phyloP scores from a whole-genome alignment of 225 moss, liverwort and hornwort species.

The Takakia lepidozioides region DNA sequence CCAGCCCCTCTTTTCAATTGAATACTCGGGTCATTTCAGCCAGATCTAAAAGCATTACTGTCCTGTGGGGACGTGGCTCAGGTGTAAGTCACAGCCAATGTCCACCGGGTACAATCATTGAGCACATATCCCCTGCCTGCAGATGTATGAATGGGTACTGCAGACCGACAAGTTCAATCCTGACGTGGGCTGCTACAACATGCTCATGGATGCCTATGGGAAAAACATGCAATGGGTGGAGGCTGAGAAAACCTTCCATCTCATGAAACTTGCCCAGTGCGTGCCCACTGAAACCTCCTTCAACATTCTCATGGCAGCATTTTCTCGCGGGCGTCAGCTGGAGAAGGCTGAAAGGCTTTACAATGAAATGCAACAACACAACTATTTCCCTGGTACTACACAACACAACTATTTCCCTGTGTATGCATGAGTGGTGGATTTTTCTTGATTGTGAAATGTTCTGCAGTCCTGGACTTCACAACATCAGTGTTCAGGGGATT shows the following conservation, averaged over 20 bases:
- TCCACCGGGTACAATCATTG: too few relatives aligned
- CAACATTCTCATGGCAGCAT: constrained; percentile 82
- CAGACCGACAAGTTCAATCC: constrained; percentile 58
- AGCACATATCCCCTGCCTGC: too few relatives aligned
- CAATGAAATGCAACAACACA: constrained; percentile 63
- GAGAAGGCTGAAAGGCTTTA: constrained; percentile 58
- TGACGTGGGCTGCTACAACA: constrained; percentile 85
- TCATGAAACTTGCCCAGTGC: constrained; percentile 53
- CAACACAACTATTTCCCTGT: too few relatives aligned
- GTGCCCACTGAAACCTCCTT: constrained; percentile 74
- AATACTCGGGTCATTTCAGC: too few relatives aligned
- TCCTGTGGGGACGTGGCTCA: background rate
- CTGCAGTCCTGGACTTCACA: too few relatives aligned
- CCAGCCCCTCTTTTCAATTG: too few relatives aligned
- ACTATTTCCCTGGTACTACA: constrained; percentile 63
- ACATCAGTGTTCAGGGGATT: too few relatives aligned
- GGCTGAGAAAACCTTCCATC: constrained; percentile 64
- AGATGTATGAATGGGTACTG: constrained; percentile 90
- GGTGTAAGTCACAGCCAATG: too few relatives aligned
- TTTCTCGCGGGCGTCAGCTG: constrained; percentile 51
- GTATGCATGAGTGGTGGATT: too few relatives aligned
- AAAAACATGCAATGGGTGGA: constrained; percentile 54
- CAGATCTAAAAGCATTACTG: background rate
- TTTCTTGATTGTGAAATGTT: too few relatives aligned
- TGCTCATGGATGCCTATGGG: constrained; percentile 90